Conservation (phyloP, 2,329 filamentous ascomycete species). For the Botrytis fabae region DNA sequence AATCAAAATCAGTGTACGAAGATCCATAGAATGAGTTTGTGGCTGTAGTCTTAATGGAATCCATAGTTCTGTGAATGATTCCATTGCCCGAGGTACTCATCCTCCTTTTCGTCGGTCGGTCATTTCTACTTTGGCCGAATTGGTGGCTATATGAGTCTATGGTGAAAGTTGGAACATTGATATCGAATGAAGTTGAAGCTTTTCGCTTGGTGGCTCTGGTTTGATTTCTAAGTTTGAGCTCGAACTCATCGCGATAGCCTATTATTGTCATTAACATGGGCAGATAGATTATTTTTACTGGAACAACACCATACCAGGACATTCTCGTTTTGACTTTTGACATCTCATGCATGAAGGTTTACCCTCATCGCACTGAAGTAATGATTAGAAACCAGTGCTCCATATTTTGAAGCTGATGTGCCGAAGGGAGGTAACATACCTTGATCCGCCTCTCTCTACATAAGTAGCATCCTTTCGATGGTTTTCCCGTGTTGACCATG, state of each 20-base stretch:
- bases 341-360: slow-evolving; percentile 65
- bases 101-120: neutral
- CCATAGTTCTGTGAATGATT: neutral
- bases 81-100: neutral
- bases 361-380: slow-evolving; percentile 61
- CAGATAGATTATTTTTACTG: neutral
- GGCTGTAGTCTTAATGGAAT: neutral
- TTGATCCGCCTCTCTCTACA: slow-evolving; percentile 27
- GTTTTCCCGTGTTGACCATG: slow-evolving; percentile 20
- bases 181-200: neutral
- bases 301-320: slow-evolving; percentile 54
- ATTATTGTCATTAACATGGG: neutral
- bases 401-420: neutral
- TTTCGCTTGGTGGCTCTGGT: neutral
- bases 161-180: neutral
- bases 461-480: slow-evolving; percentile 25
- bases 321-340: slow-evolving; percentile 58
- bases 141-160: neutral
- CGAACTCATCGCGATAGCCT: slow-evolving; percentile 15
- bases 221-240: slow-evolving; percentile 8
- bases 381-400: neutral
- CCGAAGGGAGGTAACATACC: neutral
- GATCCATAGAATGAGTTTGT: neutral
- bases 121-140: neutral
- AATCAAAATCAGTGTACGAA: neutral